These are phyloP conservation scores for Schwanniomyces pseudopolymorphus DNA, from an alignment of 805 yeast genomes.

Conservation along the genomic window DNA sequence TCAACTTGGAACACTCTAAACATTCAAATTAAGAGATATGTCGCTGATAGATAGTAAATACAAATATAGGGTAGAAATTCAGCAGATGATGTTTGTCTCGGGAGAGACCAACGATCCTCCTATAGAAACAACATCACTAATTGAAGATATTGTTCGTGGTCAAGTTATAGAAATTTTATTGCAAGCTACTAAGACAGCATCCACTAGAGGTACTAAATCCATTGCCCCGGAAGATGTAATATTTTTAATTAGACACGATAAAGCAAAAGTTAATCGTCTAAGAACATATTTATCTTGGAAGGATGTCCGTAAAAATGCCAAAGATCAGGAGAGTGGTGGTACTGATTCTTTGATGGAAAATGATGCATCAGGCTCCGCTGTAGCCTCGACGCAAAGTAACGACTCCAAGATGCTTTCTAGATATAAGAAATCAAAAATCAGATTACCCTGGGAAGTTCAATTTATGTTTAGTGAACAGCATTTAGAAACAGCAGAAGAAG, in stretches of 20 bases:
- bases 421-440: conserved; percentile 71
- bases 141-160: conserved; percentile 92
- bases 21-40: background rate
- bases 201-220: conserved; percentile 75
- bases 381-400: conserved; percentile 26
- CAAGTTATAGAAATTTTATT: conserved; percentile 86
- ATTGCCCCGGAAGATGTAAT: conserved; percentile 92
- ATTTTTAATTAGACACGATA: conserved; percentile 87
- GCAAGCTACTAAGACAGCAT: conserved; percentile 78
- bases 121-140: conserved; percentile 82
- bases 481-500: conserved; percentile 62
- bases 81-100: conserved; percentile 96
- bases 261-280: conserved; percentile 87
- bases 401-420: conserved; percentile 46
- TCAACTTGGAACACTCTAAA: background rate
- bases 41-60: conserved; percentile 43
- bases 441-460: conserved; percentile 93
- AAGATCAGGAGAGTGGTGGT: conserved; percentile 55
- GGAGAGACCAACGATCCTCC: conserved; percentile 97
- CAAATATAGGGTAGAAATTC: conserved; percentile 88
- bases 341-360: conserved; percentile 50
- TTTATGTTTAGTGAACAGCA: conserved; percentile 94
- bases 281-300: conserved; percentile 95
- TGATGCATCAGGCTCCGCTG: conserved; percentile 41
- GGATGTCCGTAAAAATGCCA: conserved; percentile 83